Evolutionary conservation across 2,329 filamentous ascomycete genomes (phyloP).

Genomic region (Nannizzia gypsea): DNA sequence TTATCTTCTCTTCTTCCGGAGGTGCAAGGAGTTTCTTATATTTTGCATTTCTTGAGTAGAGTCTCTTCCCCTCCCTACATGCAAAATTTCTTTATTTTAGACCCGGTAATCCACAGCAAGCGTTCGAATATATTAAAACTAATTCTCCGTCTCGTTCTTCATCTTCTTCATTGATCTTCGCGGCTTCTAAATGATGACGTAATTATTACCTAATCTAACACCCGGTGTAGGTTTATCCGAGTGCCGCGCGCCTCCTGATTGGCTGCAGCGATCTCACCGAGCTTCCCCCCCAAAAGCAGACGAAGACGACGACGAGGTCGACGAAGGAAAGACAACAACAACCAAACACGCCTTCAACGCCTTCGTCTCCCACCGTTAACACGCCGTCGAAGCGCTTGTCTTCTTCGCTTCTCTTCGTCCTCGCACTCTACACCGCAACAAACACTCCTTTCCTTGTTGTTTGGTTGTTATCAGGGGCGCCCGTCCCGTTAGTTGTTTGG

Average conservation of each 20-base stretch:
- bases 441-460: neutral
- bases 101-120: neutral
- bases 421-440: neutral
- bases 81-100: neutral
- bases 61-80: neutral
- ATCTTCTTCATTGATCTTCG: neutral
- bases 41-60: conserved; percentile 2
- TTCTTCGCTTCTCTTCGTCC: neutral
- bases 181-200: neutral
- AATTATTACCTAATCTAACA: neutral
- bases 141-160: neutral
- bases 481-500: neutral
- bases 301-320: conserved; percentile 2
- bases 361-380: neutral
- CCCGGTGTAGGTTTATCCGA: neutral
- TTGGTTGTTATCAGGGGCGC: neutral
- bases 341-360: neutral
- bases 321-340: neutral
- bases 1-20: neutral
- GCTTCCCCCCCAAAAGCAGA: conserved; percentile 4
- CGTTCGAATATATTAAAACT: neutral
- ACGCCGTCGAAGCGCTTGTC: neutral
- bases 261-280: neutral
- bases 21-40: neutral
- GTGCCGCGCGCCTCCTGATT: neutral